Evolutionary conservation across 106 monocot species (phyloP), one percentile per base, ranked within the genome.

Genomic region (Amphibolis antarctica): DNA sequence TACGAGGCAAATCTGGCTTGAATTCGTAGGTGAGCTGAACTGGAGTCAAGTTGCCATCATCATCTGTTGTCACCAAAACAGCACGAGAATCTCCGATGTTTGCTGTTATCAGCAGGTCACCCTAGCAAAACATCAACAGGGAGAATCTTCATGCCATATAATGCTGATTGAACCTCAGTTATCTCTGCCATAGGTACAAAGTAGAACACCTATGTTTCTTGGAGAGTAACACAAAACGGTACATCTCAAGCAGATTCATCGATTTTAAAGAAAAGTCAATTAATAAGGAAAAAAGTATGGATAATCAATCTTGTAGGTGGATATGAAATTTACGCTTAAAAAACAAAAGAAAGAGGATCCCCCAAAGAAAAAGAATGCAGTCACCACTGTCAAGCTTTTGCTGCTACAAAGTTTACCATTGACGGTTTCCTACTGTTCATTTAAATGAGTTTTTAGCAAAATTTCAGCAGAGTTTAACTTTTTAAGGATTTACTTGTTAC

Each of bases 71-170:
- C 28, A 80, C 96, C 67, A 98, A 62, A 10, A 98, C 85, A 20
- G 90, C 96, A 24, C 96, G 90, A 27, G 96, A 98, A 56, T 98
- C 96, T 4, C 96, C 90, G 17, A 90, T 82, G 61, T 98, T 98
- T 48, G 90, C 86, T 28, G 91, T 51, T 12, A 82, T 76, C 61
- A 98, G 57, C 21, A 87, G 78, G 24, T 87, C 86, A 46, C 84
- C 96, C 90, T 86, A 65, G 51, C 12, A 67, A 75, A 66, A 66
- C n/a, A 61, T 19, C 11, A 61, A 43, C 15, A 62, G 44, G 53
- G 44, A 54, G 63, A 58, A 45, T 18, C 55, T 62, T 19, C 19
- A 50, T 59, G 18, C 4, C n/a, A n/a, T 59, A 60, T 12, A 45
- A 49, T 27, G 19, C 20, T 19, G 10, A 23, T 21, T 55, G 23